These are phyloP conservation scores for Astrocystis sublimbata DNA, from an alignment of 495 filamentous ascomycete genomes.

Conservation along the genomic window DNA sequence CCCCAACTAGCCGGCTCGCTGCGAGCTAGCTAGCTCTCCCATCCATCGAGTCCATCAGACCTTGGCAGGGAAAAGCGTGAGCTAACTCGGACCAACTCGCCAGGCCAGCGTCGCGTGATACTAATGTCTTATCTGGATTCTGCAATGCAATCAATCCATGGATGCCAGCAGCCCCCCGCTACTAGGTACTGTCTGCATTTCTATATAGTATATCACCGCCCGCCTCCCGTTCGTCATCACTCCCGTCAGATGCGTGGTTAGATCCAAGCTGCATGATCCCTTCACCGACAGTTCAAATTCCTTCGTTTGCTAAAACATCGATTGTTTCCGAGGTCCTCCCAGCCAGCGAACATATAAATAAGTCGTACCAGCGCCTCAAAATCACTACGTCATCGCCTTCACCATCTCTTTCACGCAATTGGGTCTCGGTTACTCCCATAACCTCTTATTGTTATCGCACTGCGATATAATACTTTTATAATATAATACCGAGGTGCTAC, in stretches of 20 bases:
- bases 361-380: background rate
- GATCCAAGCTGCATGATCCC: background rate
- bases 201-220: background rate
- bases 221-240: slow-evolving; percentile 2
- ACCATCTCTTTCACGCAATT: too few species aligned
- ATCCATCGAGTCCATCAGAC: background rate
- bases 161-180: background rate
- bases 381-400: too few species aligned
- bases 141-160: background rate
- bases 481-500: too few species aligned
- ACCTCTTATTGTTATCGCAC: too few species aligned
- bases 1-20: background rate
- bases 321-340: too few species aligned
- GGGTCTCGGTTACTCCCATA: too few species aligned
- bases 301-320: background rate
- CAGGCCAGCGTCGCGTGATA: background rate
- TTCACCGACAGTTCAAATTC: slow-evolving; percentile 3
- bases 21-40: background rate
- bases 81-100: background rate
- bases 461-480: too few species aligned
- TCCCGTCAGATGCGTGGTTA: background rate
- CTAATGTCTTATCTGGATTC: background rate
- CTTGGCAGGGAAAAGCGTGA: background rate
- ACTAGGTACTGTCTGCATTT: background rate
- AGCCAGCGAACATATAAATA: background rate